Percentiles rank a stretch among this genome's conserved stretches.
phyloP scores from a whole-genome alignment of 2,329 filamentous ascomycete genomes.

The Dichotomopilus funicola region DNA sequence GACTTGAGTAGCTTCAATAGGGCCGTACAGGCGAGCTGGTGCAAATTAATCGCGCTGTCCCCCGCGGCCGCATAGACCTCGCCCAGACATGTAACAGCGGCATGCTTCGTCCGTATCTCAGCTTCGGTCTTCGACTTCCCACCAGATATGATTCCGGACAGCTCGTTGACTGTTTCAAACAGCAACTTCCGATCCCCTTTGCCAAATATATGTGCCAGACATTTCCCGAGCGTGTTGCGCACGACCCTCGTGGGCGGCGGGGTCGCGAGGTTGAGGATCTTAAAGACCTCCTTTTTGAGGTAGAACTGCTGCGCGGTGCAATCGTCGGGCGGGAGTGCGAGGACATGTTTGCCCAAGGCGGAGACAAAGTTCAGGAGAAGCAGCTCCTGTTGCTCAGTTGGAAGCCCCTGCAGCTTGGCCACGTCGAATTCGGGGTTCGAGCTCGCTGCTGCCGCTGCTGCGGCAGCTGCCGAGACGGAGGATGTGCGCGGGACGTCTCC shows the following conservation, averaged over 20 bases:
- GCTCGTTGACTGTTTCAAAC: slow-evolving; percentile 90
- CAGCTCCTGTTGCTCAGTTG: slow-evolving; percentile 91
- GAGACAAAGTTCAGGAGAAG: slow-evolving; percentile 87
- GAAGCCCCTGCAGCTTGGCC: slow-evolving; percentile 79
- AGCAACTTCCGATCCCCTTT: slow-evolving; percentile 86
- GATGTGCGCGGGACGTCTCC: slow-evolving; percentile 28
- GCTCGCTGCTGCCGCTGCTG: slow-evolving; percentile 33
- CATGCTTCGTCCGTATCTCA: slow-evolving; percentile 75
- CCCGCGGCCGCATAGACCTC: slow-evolving; percentile 88
- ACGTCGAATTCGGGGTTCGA: slow-evolving; percentile 77
- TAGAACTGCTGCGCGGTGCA: slow-evolving; percentile 84
- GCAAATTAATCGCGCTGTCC: slow-evolving; percentile 82
- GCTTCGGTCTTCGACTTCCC: slow-evolving; percentile 70
- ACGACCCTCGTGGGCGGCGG: slow-evolving; percentile 83
- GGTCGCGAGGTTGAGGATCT: slow-evolving; percentile 76
- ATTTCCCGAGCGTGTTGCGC: slow-evolving; percentile 79
- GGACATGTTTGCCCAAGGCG: slow-evolving; percentile 73
- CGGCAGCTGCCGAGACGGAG: neutral
- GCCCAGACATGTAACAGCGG: slow-evolving; percentile 78
- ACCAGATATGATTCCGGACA: slow-evolving; percentile 64
- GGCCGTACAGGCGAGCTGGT: slow-evolving; percentile 64
- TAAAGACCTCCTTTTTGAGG: slow-evolving; percentile 89
- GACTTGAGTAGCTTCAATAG: slow-evolving; percentile 75
- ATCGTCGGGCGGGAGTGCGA: slow-evolving; percentile 65
- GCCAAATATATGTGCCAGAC: slow-evolving; percentile 73